A percentile compares a stretch with the other conserved stretches of the same genome.
These are phyloP conservation scores for Mychonastes homosphaera DNA, from an alignment of 139 green algal genomes.

Conservation along the genomic window DNA sequence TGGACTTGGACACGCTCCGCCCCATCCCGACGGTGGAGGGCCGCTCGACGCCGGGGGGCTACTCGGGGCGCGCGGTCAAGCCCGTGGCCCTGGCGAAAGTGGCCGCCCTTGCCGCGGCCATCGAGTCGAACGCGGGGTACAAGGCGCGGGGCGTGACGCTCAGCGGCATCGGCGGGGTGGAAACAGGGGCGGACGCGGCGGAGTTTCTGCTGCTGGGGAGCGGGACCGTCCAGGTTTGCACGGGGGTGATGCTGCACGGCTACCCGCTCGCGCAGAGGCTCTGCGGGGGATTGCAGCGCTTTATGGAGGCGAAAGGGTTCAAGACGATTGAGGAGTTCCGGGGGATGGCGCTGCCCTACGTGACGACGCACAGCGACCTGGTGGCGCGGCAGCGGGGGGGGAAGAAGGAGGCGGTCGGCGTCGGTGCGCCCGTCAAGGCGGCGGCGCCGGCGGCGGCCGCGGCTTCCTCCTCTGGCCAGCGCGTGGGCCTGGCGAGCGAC, in stretches of 20 bases:
- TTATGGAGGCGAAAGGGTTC: constrained; percentile 78
- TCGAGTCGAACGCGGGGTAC: constrained; percentile 35
- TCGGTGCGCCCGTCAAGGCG: no score
- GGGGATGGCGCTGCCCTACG: constrained; percentile 72
- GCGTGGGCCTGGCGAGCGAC: constrained; percentile 71
- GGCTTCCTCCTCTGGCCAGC: no score
- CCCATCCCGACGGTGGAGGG: constrained; percentile 60
- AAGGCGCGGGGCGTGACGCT: constrained; percentile 36
- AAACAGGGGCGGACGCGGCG: constrained; percentile 81
- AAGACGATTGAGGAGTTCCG: constrained; percentile 73
- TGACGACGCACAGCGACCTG: constrained; percentile 89
- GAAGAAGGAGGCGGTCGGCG: constrained; percentile 60
- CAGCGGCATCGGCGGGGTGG: constrained; percentile 82
- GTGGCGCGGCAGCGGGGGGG: constrained; percentile 67
- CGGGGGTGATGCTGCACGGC: constrained; percentile 94
- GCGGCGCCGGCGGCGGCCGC: no score
- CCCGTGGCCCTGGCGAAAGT: constrained; percentile 90
- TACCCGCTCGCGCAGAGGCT: constrained; percentile 87
- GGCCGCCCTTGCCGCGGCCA: background rate
- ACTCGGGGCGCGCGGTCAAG: constrained; percentile 81
- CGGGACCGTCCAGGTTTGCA: constrained; percentile 95
- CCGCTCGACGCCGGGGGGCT: constrained; percentile 66
- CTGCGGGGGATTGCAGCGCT: constrained; percentile 75
- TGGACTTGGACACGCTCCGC: constrained; percentile 87
- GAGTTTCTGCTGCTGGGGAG: constrained; percentile 93